phyloP scores from a whole-genome alignment of 2,329 filamentous ascomycete species.

The Aspergillus pseudoviridinutans region DNA sequence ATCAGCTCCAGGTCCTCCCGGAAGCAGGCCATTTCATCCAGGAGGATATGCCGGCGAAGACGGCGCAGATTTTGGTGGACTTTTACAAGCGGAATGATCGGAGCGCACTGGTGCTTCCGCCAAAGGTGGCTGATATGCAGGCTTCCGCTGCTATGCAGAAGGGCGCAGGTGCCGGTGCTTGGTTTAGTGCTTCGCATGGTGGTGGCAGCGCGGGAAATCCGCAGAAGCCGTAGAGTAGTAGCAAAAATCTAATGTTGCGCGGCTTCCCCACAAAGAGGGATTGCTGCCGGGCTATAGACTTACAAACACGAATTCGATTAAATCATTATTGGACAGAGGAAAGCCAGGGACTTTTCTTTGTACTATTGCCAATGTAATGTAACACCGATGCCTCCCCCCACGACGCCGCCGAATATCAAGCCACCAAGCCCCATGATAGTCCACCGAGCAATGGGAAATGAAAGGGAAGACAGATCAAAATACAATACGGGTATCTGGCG shows the following conservation, averaged over 20 bases:
- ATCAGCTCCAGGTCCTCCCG: constrained; percentile 89
- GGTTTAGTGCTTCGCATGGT: neutral
- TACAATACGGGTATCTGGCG: constrained; percentile 16
- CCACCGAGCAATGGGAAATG: neutral
- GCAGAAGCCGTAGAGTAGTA: neutral
- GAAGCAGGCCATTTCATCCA: constrained; percentile 96
- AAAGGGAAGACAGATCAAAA: neutral
- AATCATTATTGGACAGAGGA: neutral
- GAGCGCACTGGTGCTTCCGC: constrained; percentile 77
- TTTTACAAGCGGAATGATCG: constrained; percentile 91
- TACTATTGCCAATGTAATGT: neutral
- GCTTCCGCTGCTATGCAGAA: constrained; percentile 41
- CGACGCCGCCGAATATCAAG: constrained; percentile 7
- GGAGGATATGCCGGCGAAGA: constrained; percentile 89
- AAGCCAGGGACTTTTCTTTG: neutral
- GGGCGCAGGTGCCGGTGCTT: constrained; percentile 20
- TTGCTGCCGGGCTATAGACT: neutral
- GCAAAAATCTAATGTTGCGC: neutral
- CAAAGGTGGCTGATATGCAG: constrained; percentile 76
- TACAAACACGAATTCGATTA: neutral
- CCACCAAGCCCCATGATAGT: neutral
- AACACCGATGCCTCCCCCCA: constrained; percentile 11
- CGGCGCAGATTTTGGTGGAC: constrained; percentile 77
- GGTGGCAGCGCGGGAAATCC: neutral
- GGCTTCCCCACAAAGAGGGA: neutral